Evolutionary conservation across 2,329 filamentous ascomycete species (phyloP), one percentile per base, ranked within the genome.

Genomic region (Aspergillus brasiliensis): DNA sequence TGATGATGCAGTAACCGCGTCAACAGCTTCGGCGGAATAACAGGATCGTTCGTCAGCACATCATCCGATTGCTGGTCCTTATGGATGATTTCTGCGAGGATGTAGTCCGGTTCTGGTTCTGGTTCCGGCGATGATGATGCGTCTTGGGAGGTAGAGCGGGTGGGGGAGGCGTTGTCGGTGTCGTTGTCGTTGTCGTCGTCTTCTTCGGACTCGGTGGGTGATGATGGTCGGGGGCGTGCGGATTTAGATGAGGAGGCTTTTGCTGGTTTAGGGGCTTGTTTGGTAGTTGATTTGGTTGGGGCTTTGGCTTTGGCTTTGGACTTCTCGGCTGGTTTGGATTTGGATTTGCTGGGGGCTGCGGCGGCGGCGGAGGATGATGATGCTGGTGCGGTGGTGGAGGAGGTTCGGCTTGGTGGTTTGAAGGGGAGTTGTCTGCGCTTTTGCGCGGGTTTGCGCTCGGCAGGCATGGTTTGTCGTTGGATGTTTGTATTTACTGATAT

Each of bases 1-100:
- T 90, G 87, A 67, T 93, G 87, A 72, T 96, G 89, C 34, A 97
- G 80, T 3, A 97, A 79, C 37, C 87, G 85, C 8, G 90, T 89
- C 42, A 97, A 78, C 0, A 98, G 81, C 46, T 91, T 87, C 3
- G 85, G 81, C 0, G 92, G 91, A 27, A 97, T 90, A 1, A 83
- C 64, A 2, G 78, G 77, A 3, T 75, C 72, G 27, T 72, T 71
- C 13, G 69, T 70, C 19, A 69, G 66, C 13, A 78, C 67, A 11
- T 77, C 69, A 2, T 72, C 67, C 2, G 31, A 27, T n/a, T 10
- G 57, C 34, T 23, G 68, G 61, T 15, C 69, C 60, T 64, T 34
- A 66, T 72, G 38, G 2, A 68, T 75, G 28, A 81, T 78, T 61
- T 81, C 79, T 1, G 79, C 79, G 34, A 81, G 78, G 15, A 81